Conservation (phyloP, 129 eudicot species). For the Erigeron canadensis region DNA sequence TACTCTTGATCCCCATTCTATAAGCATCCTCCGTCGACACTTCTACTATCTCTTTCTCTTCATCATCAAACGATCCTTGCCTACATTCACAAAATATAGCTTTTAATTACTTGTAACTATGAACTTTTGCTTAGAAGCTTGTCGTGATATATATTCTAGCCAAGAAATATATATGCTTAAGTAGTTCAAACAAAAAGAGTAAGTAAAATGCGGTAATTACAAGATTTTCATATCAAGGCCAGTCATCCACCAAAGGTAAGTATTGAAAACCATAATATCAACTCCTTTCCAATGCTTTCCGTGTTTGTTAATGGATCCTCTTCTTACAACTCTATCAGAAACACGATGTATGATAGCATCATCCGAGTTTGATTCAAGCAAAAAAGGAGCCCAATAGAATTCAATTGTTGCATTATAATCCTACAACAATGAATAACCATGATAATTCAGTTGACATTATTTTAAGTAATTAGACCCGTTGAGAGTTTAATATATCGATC, state of each 20-base stretch:
- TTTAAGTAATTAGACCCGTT: no score
- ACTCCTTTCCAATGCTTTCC: slow-evolving; percentile 93
- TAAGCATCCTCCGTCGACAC: slow-evolving; percentile 88
- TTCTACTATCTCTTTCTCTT: slow-evolving; percentile 55
- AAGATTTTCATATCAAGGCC: slow-evolving; percentile 68
- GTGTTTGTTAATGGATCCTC: slow-evolving; percentile 82
- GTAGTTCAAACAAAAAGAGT: neutral
- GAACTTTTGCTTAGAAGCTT: neutral
- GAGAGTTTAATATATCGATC: no score
- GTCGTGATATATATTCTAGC: no score
- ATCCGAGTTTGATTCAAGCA: slow-evolving; percentile 87
- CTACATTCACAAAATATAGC: slow-evolving; percentile 27
- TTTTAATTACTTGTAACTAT: neutral
- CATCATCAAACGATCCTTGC: slow-evolving; percentile 85
- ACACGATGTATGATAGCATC: slow-evolving; percentile 69
- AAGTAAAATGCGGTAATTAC: slow-evolving; percentile 39
- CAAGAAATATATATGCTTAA: neutral
- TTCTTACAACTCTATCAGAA: slow-evolving; percentile 76
- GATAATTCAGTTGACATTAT: neutral
- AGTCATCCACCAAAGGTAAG: slow-evolving; percentile 99
- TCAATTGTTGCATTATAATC: slow-evolving; percentile 91
- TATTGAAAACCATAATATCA: slow-evolving; percentile 92
- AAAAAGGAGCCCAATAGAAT: slow-evolving; percentile 98
- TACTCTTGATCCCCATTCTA: slow-evolving; percentile 79
- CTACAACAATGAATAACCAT: slow-evolving; percentile 24